Evolutionary conservation across 2,329 filamentous ascomycete species (phyloP), one percentile per base, ranked within the genome.

Genomic region (Hypoxylon sp.): DNA sequence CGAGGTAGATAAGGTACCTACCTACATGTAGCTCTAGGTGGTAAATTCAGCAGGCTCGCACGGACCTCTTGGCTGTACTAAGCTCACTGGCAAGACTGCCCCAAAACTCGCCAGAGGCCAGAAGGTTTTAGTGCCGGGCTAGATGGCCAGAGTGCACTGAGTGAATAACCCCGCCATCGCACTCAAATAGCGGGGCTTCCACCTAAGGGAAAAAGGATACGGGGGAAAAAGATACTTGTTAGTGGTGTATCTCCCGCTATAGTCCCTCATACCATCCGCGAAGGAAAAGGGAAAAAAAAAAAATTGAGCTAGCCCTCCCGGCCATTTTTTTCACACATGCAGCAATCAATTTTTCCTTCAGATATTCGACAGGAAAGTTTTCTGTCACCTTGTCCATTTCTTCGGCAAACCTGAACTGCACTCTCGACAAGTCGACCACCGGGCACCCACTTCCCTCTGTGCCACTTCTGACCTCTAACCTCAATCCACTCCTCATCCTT

Each of bases 291-390:
- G n/a, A n/a, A n/a, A n/a, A n/a, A n/a, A n/a, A n/a, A 51, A 61
- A 62, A 60, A 58, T 51, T 53, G 43, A 64, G 58, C 58, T 64
- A 64, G 48, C 61, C 61, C 61, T 64, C 55, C 61, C 61, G 57
- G 61, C 62, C 38, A 17, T 63, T 62, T 62, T 62, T 67, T 63
- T 64, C 57, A 35, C 31, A 35, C 38, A 41, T 61, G 58, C 64
- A 64, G 60, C 60, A 65, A 61, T 63, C 63, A 67, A 67, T 68
- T 67, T 69, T 69, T 68, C 64, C 61, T 62, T 61, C 58, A 63
- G 62, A 62, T n/a, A n/a, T 67, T 67, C 45, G 61, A 62, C n/a
- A n/a, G 64, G 61, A 69, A 68, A 64, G 55, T 63, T 67, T 67
- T 69, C 58, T 40, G 48, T 64, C 60, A 53, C 65, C 59, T 68